Evolutionary conservation across 108 stramenopile species (phyloP), one percentile per base, ranked within the genome.

Genomic region (Seminavis robusta): DNA sequence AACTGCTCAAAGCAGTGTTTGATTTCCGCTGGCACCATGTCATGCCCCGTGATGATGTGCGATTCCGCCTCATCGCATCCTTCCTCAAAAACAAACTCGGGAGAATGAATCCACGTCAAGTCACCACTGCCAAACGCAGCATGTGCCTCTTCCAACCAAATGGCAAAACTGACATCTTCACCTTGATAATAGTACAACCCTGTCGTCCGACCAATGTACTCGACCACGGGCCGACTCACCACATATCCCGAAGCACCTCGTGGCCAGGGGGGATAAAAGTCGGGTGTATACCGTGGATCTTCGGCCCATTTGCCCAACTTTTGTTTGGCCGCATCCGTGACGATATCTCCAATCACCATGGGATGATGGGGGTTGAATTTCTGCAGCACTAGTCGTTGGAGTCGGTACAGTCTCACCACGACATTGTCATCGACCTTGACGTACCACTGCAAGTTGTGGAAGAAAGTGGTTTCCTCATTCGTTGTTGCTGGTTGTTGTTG

Each of bases 131-230:
- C n/a, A n/a, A n/a, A n/a, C n/a, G n/a, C n/a, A n/a, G n/a, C n/a
- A n/a, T n/a, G n/a, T n/a, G n/a, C n/a, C 44, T 45, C 44, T 10
- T 49, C 42, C 24, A 67, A 44, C 65, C 65, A 67, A 32, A 67
- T 67, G 6, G 57, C 65, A 28, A 67, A 23, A 51, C 43, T 47
- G 20, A 51, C 53, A 40, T 68, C 67, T 39, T 68, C 67, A 5
- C 60, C 60, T 56, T 68, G 67, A 56, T 61, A 68, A 20, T 68
- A 51, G 36, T 54, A 54, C 17, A 68, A 34, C 7, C n/a, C 39
- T 16, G 23, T 30, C 36, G 47, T 33, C 34, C 9, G 13, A 10
- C 52, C 50, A 4, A 68, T 47, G 45, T 54, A 68, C 6, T 68
- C 59, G 15, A 39, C 67, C 36, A 68, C 48, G 16, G 67, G 59